phyloP scores from a whole-genome alignment of 169 alveolate genomes.

The Plasmodium chabaudi region DNA sequence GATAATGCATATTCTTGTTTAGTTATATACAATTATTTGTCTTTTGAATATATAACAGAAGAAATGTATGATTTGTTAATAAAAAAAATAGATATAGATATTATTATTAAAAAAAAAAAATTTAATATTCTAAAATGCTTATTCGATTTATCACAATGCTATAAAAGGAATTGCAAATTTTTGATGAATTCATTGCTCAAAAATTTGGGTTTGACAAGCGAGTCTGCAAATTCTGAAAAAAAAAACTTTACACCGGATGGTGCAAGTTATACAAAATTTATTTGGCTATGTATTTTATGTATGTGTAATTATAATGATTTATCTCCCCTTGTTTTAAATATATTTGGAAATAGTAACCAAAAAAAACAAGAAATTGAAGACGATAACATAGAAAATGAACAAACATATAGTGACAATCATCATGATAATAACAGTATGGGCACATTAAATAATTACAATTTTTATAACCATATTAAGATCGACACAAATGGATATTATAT shows the following conservation, averaged over 20 bases:
- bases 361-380: neutral
- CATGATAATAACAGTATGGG: neutral
- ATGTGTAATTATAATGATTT: slow-evolving; percentile 57
- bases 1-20: slow-evolving; percentile 46
- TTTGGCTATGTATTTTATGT: slow-evolving; percentile 67
- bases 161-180: slow-evolving; percentile 38
- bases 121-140: slow-evolving; percentile 33
- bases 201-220: neutral
- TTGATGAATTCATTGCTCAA: slow-evolving; percentile 13
- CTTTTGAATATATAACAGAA: slow-evolving; percentile 38
- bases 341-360: slow-evolving; percentile 1
- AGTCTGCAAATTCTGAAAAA: neutral
- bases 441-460: slow-evolving; percentile 66
- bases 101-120: slow-evolving; percentile 26
- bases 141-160: slow-evolving; percentile 44
- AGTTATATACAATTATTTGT: slow-evolving; percentile 55
- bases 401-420: neutral
- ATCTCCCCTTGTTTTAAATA: neutral
- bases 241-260: neutral
- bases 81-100: slow-evolving; percentile 15
- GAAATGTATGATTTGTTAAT: slow-evolving; percentile 75
- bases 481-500: slow-evolving; percentile 59
- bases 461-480: slow-evolving; percentile 52
- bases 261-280: slow-evolving; percentile 1
- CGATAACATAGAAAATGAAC: neutral